Base-by-base conservation (phyloP, 2,329 filamentous ascomycete species). In the Claviceps paspali region DNA sequence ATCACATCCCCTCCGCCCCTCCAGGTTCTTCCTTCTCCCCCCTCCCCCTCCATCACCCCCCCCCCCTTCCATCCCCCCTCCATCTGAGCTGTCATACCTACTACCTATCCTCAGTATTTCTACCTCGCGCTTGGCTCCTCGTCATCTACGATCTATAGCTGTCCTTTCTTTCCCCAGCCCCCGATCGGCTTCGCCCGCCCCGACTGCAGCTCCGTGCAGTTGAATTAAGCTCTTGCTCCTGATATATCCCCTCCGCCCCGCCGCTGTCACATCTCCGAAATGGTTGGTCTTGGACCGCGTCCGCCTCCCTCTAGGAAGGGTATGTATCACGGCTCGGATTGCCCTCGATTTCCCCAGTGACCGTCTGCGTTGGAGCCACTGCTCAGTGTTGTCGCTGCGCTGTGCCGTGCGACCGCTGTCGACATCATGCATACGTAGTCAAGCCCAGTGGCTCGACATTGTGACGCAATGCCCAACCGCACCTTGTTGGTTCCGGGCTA, bases 221-320 rank as follows among this genome's bases (percentile, higher is more conserved):
- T 31, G 43, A 39, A 39, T 40, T 35, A 39, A 31, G 24, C 12
- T 34, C 33, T 14, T 36, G 26, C 34, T 36, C 21, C n/a, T 31
- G 42, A 48, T 57, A 54, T n/a, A n/a, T n/a, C 54, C 56, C 57
- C 54, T 53, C 54, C 52, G 55, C 54, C 57, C 52, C 54, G 47
- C 48, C 46, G 54, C 47, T 47, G 41, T 39, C 49, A 35, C 44
- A 39, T 17, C 35, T 39, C 45, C 56, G 65, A 56, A 52, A 68
- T 68, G 65, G 65, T 68, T 49, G 64, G 64, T 45, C 56, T 68
- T 44, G 65, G 65, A 56, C 64, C 64, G 49, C 62, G 64, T 53
- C 63, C 59, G 53, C 64, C 63, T 46, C 63, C 63, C 49, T 64
- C 62, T 49, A 61, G 65, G 48, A 84, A 82, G 72, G 82, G 82